Evolutionary conservation across 768 basidiomycete species (phyloP).

Genomic region (Nidularia pulvinata): DNA sequence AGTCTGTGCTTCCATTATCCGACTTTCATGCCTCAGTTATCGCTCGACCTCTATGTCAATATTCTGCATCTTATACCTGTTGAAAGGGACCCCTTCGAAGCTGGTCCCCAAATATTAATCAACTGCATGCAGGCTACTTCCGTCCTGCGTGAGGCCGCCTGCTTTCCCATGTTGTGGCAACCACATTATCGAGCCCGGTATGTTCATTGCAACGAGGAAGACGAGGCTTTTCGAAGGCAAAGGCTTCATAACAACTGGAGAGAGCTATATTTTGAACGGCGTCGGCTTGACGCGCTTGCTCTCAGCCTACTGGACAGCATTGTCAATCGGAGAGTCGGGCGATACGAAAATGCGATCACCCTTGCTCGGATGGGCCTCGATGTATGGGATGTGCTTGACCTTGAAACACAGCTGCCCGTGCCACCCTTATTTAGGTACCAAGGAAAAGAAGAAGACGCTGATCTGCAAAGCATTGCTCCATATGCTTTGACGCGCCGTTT

Average conservation of each 20-base stretch:
- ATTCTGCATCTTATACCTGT: constrained; percentile 17
- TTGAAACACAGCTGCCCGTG: constrained; percentile 31
- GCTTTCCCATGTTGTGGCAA: constrained; percentile 44
- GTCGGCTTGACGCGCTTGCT: constrained; percentile 40
- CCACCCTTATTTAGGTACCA: constrained; percentile 23
- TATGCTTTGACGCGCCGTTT: constrained; percentile 41
- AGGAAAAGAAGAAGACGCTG: background rate
- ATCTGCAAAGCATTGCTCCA: constrained; percentile 2
- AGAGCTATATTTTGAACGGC: constrained; percentile 40
- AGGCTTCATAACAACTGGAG: constrained; percentile 38
- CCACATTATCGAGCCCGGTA: constrained; percentile 52
- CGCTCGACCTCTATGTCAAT: constrained; percentile 24
- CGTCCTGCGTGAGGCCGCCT: constrained; percentile 42
- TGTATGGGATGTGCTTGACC: constrained; percentile 52
- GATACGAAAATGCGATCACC: constrained; percentile 34
- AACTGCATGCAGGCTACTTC: constrained; percentile 36
- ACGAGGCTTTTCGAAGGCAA: constrained; percentile 31
- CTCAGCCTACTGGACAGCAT: constrained; percentile 39
- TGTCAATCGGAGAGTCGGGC: constrained; percentile 26
- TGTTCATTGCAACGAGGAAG: constrained; percentile 29
- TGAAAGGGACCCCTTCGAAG: constrained; percentile 14
- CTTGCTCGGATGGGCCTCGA: constrained; percentile 47
- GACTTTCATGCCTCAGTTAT: constrained; percentile 12
- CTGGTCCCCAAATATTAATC: constrained; percentile 26
- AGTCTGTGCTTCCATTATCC: background rate